These are phyloP conservation scores for Fusarium compactum DNA, from an alignment of 2,329 filamentous ascomycete genomes.

Conservation along the genomic window DNA sequence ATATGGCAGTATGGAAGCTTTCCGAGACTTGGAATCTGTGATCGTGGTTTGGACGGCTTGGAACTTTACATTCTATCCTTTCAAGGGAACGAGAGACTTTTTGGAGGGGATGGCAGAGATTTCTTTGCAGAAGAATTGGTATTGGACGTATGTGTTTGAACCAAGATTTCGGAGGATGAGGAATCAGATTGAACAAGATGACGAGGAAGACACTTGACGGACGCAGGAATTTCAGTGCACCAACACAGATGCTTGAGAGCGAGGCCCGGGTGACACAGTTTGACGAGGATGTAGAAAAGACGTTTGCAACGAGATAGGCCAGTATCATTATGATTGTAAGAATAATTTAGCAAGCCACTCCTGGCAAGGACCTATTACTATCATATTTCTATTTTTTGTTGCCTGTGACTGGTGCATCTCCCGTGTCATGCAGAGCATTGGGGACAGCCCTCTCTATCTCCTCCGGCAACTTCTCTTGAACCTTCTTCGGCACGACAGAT, in stretches of 20 bases:
- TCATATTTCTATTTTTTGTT: constrained; percentile 16
- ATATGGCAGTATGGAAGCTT: constrained; percentile 1
- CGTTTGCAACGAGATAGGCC: neutral
- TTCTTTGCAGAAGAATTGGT: neutral
- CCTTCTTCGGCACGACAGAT: constrained; percentile 41
- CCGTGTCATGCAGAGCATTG: constrained; percentile 40
- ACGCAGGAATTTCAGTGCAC: neutral
- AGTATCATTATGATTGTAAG: neutral
- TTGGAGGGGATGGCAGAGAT: constrained; percentile 9
- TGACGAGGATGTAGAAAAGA: neutral
- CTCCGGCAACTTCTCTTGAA: constrained; percentile 44
- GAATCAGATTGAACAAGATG: neutral
- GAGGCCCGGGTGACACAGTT: neutral
- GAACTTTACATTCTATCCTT: constrained; percentile 2
- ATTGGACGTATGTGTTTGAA: constrained; percentile 11
- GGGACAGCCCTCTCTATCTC: constrained; percentile 40
- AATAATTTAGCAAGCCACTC: neutral
- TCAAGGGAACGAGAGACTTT: neutral
- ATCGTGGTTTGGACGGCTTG: constrained; percentile 7
- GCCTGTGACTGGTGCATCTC: constrained; percentile 19
- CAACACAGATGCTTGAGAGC: neutral
- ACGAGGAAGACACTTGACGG: neutral
- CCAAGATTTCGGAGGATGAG: neutral
- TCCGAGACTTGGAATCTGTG: neutral
- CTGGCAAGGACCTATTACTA: neutral